Conservation (phyloP, 192 early-diverging fungal genomes). For the Mortierella hygrophila region DNA sequence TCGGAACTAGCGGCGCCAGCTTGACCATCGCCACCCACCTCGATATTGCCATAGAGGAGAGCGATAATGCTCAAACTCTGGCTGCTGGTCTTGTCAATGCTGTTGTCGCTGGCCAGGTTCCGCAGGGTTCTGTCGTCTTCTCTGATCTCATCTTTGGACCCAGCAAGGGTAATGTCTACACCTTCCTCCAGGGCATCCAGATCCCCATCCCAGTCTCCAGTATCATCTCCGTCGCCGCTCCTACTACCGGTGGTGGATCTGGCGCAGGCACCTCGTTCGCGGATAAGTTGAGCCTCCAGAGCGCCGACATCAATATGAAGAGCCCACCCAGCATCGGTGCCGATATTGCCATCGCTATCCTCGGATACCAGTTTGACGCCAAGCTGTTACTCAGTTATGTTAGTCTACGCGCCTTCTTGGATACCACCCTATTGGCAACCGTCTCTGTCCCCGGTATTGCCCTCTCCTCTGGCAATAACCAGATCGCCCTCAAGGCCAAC, state of each 20-base stretch:
- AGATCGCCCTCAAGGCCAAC: conserved; percentile 24
- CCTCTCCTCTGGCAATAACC: conserved; percentile 38
- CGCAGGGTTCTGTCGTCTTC: conserved; percentile 21
- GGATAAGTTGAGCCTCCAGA: conserved; percentile 24
- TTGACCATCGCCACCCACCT: conserved; percentile 22
- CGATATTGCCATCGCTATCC: conserved; percentile 28
- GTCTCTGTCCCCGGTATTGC: conserved; percentile 34
- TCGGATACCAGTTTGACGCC: conserved; percentile 40
- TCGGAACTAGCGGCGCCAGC: conserved; percentile 12
- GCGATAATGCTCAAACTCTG: conserved; percentile 12
- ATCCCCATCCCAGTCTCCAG: conserved; percentile 27
- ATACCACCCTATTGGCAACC: conserved; percentile 35
- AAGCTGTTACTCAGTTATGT: conserved; percentile 50
- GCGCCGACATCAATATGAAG: conserved; percentile 44
- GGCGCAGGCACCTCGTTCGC: conserved; percentile 9
- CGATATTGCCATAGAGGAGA: conserved; percentile 19
- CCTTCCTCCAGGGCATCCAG: conserved; percentile 35
- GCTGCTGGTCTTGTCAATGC: conserved; percentile 16
- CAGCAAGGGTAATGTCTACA: conserved; percentile 26
- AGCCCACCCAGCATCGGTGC: conserved; percentile 48
- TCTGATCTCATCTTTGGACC: conserved; percentile 31
- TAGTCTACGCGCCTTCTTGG: conserved; percentile 44
- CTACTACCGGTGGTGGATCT: neutral
- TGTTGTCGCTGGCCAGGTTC: conserved; percentile 19
- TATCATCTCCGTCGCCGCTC: conserved; percentile 18